Evolutionary conservation across 2,329 filamentous ascomycete species (phyloP), one percentile per base, ranked within the genome.

Genomic region (Ophiocordyceps robertsii): DNA sequence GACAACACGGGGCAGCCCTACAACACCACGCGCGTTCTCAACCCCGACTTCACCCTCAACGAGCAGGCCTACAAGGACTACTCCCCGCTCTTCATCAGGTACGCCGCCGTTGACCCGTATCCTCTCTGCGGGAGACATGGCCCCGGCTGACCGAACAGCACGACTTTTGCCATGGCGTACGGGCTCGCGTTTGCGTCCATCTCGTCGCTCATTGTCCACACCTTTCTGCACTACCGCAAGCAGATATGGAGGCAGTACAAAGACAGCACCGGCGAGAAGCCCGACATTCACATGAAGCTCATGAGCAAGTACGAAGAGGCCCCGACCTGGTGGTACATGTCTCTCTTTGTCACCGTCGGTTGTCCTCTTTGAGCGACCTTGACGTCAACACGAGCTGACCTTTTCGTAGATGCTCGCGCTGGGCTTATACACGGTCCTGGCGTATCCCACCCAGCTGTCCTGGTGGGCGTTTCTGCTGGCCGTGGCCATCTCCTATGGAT

Each of bases 381-480:
- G 3, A 4, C 10, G 16, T 6, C 33, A 3, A 8, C 9, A 17
- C 5, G 17, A 6, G n/a, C 31, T 12, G 7, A 33, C 31, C 2
- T 33, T 33, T 13, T 2, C 10, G 8, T 32, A 73, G 73, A 72
- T 77, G 60, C 65, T 79, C 2, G 59, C 49, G 4, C 60, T 77
- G 4, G 73, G 72, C 17, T 69, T 78, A 45, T 52, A 72, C 24
- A 72, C 74, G 2, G 66, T 76, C 4, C 60, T 79, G 10, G 70
- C 63, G 0, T 85, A 77, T 52, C 73, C 76, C 0, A 85, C 83
- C 3, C 78, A 83, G 47, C 63, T 85, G 46, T 68, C 70, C 2
- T 84, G 80, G 80, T 87, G 82, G 82, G 75, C 76, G 0, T 84
- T 85, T 50, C 57, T 86, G 37, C 59, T 87, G 6, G 70, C 81